phyloP scores from a whole-genome alignment of 176 grass and related monocot species.

The Hordeum vulgare region DNA sequence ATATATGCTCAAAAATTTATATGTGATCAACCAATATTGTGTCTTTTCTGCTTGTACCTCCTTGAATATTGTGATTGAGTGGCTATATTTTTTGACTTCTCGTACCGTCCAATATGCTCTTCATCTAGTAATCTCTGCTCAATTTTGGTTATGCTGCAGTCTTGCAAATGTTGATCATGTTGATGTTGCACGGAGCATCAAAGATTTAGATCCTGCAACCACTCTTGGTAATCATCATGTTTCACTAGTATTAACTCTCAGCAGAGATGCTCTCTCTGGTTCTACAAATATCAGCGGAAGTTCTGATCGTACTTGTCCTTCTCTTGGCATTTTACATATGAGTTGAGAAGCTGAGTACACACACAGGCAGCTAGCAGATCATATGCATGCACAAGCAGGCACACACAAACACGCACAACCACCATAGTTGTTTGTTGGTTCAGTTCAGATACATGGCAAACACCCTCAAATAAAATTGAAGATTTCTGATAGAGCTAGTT shows the following conservation, averaged over 20 bases:
- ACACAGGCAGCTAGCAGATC: too few species aligned
- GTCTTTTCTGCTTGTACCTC: not conserved
- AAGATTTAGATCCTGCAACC: conserved; percentile 88
- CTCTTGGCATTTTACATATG: too few species aligned
- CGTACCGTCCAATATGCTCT: not conserved
- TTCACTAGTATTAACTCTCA: not conserved
- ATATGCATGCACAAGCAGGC: too few species aligned
- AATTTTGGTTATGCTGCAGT: conserved; percentile 40
- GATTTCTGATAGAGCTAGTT: too few species aligned
- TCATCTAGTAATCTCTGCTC: conserved; percentile 12
- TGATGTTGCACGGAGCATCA: conserved; percentile 93
- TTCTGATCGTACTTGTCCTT: not conserved
- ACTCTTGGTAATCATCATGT: conserved; percentile 62
- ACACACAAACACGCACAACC: too few species aligned
- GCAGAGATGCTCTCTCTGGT: not conserved
- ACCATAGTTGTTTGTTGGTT: too few species aligned
- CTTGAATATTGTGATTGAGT: not conserved
- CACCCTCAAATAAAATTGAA: too few species aligned
- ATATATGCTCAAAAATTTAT: not conserved
- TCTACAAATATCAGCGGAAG: conserved; percentile 7
- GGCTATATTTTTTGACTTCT: not conserved
- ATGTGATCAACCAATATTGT: not conserved
- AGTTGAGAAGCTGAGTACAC: too few species aligned
- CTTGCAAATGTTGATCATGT: conserved; percentile 99
- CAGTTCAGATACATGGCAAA: too few species aligned